Evolutionary conservation across 1,139 yeast genomes (phyloP), one percentile per base, ranked within the genome.

Genomic region (Pichia cactophila): DNA sequence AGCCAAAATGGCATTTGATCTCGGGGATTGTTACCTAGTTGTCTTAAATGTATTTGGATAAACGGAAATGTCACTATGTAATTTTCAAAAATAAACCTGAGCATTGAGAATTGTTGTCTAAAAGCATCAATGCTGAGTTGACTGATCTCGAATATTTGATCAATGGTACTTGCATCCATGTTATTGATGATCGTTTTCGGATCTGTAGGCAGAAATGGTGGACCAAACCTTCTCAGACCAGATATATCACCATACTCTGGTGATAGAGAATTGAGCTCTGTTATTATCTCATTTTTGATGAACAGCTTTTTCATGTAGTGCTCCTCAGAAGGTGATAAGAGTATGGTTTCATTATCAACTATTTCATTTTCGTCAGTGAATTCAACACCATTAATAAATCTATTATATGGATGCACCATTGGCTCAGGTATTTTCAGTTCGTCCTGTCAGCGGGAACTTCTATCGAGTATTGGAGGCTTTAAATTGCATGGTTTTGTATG

Each of bases 221-320:
- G 72, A 0, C 97, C 97, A 56, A 90, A 75, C 46, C 73, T 64
- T 49, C 83, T 71, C 52, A 88, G 68, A 45, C 89, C 80, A 39
- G 77, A 67, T 47, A 80, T 75, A 54, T 80, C 78, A 49, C 80
- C 75, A 46, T 63, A 66, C 1, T 62, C 61, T 1, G 69, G 68
- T 1, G 67, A 62, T 46, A 89, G 68, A 35, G 66, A 64, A 39
- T 69, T 76, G 42, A 88, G 70, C 64, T 90, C 97, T 8, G 73
- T 64, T 28, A 74, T 72, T 38, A 89, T 67, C 59, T 86, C 77
- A 16, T 75, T 70, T 55, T 80, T 77, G 35, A 90, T 68, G 37
- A 90, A 71, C 65, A 85, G 89, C 59, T 94, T 80, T 67, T 90
- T 90, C 50, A 90, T 73, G 63, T 86, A 86, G 60, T 90, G 97